A percentile compares a stretch with the other conserved stretches of the same genome.
Conservation (phyloP, 2,329 filamentous ascomycete genomes). For the Colletotrichum caudatum region DNA sequence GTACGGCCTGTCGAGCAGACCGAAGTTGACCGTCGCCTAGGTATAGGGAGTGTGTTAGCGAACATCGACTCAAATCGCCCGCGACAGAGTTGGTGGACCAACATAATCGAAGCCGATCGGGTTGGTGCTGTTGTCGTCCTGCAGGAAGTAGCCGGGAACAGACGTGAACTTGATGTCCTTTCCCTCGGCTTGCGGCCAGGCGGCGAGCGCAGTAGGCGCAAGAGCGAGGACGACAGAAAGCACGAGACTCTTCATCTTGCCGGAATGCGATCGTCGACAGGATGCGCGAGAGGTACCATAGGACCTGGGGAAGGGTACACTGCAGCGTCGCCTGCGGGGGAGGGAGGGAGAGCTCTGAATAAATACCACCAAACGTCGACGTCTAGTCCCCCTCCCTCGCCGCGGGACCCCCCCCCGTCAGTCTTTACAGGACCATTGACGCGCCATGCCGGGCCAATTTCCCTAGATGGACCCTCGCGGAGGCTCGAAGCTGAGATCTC, state of each 20-base stretch:
- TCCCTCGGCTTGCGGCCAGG: constrained; percentile 50
- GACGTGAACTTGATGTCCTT: constrained; percentile 69
- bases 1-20: constrained; percentile 73
- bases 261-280: constrained; percentile 40
- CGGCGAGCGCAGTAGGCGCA: constrained; percentile 46
- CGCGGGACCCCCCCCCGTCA: constrained; percentile 24
- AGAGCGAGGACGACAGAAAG: constrained; percentile 49
- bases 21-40: constrained; percentile 72
- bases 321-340: constrained; percentile 27
- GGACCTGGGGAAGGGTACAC: constrained; percentile 16
- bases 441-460: constrained; percentile 40
- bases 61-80: neutral
- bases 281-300: constrained; percentile 5
- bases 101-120: constrained; percentile 74
- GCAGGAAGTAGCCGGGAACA: constrained; percentile 72
- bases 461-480: constrained; percentile 25
- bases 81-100: constrained; percentile 44
- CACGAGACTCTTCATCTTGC: constrained; percentile 50
- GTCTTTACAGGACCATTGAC: constrained; percentile 30
- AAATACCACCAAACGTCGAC: constrained; percentile 31
- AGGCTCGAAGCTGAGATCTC: constrained; percentile 31
- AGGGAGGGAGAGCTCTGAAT: constrained; percentile 19
- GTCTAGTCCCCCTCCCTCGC: constrained; percentile 11
- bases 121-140: constrained; percentile 70
- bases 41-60: constrained; percentile 19